Evolutionary conservation across 768 basidiomycete genomes (phyloP).

Genomic region (Podaxis sp.): DNA sequence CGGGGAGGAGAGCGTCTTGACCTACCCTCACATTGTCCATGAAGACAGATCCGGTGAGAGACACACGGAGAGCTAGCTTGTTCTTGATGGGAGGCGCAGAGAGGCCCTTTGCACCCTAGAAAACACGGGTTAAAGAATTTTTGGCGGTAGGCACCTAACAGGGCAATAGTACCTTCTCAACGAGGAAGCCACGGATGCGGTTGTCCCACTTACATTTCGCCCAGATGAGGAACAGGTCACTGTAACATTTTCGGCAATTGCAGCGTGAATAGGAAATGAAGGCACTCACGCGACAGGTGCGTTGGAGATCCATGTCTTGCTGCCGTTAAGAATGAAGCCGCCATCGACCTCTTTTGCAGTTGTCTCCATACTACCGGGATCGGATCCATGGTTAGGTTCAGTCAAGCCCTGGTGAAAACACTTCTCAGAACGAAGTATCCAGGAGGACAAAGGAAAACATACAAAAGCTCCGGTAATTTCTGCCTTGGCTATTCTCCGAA

Average conservation of each 20-base stretch:
- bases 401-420: constrained; percentile 68
- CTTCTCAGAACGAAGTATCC: not conserved
- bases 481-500: constrained; percentile 55
- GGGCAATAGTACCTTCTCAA: constrained; percentile 66
- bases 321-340: constrained; percentile 82
- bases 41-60: constrained; percentile 82
- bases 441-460: constrained; percentile 24
- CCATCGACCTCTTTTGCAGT: constrained; percentile 81
- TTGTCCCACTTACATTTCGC: constrained; percentile 93
- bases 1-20: constrained; percentile 71
- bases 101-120: constrained; percentile 75
- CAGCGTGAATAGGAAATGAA: not conserved
- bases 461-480: constrained; percentile 93
- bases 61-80: constrained; percentile 87
- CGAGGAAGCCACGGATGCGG: constrained; percentile 83
- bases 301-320: constrained; percentile 98
- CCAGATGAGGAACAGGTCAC: constrained; percentile 92
- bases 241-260: constrained; percentile 23
- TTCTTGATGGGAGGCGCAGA: constrained; percentile 87
- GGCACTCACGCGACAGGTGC: constrained; percentile 77
- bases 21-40: constrained; percentile 86
- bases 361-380: constrained; percentile 97
- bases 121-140: not conserved
- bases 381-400: constrained; percentile 96
- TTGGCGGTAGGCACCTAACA: not conserved